A percentile compares a stretch with the other conserved stretches of the same genome.
These are phyloP conservation scores for Megacollybia marginata DNA, from an alignment of 768 basidiomycete species.

Conservation along the genomic window DNA sequence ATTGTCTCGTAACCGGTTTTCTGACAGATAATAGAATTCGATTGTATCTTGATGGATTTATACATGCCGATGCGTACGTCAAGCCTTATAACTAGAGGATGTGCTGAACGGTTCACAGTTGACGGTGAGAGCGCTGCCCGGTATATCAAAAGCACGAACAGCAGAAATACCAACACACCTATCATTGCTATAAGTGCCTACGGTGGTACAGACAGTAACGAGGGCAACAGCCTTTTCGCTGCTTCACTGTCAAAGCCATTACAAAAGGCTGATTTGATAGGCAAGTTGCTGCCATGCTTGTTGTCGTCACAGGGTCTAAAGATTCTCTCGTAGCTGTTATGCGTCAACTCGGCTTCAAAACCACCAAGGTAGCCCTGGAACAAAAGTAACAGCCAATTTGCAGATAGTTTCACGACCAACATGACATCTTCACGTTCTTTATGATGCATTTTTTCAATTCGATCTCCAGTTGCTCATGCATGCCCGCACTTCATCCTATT, in stretches of 20 bases:
- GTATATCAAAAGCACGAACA: constrained; percentile 95
- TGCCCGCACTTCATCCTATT: neutral
- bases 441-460: constrained; percentile 2
- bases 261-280: constrained; percentile 77
- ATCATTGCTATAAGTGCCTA: constrained; percentile 91
- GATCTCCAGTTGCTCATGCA: neutral
- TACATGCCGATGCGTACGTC: constrained; percentile 88
- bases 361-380: constrained; percentile 48
- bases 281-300: constrained; percentile 24
- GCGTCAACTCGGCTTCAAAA: constrained; percentile 88
- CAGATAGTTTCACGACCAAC: neutral
- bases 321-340: constrained; percentile 40
- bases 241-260: constrained; percentile 85
- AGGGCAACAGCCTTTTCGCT: constrained; percentile 63
- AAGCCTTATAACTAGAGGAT: constrained; percentile 1
- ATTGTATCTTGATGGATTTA: constrained; percentile 91
- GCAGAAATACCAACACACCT: constrained; percentile 89
- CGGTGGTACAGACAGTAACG: constrained; percentile 59
- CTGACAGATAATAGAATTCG: constrained; percentile 65
- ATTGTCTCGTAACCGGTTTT: constrained; percentile 2
- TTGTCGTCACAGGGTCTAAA: constrained; percentile 1
- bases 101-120: constrained; percentile 35
- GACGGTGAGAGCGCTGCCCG: constrained; percentile 95
- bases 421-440: constrained; percentile 3
- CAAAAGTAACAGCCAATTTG: constrained; percentile 41